Evolutionary conservation across 176 grass and related monocot genomes (phyloP).

Genomic region (sorghum (Sorghum bicolor)): Sorghum_bicolor_NCBIv3 NC_012873.2:64079001-64079500

Average conservation of each 20-base stretch:
- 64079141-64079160: not conserved
- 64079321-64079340: not conserved
- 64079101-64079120: not conserved
- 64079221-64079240: not conserved
- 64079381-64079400: no score
- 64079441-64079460: slow-evolving; percentile 40
- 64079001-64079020: not conserved
- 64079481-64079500: slow-evolving; percentile 47
- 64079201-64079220: not conserved
- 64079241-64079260: slow-evolving; percentile 14
- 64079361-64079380: not conserved
- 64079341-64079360: slow-evolving; percentile 4
- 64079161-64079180: not conserved
- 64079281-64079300: slow-evolving; percentile 2
- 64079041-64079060: not conserved
- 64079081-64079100: not conserved
- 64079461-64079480: not conserved
- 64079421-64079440: slow-evolving; percentile 26
- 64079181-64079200: slow-evolving; percentile 5
- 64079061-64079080: not conserved
- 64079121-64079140: not conserved
- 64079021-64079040: not conserved
- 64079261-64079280: not conserved
- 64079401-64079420: not conserved
- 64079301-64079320: not conserved